Evolutionary conservation across 805 yeast genomes (phyloP).

Genomic region (Candida vartiovaarae): DNA sequence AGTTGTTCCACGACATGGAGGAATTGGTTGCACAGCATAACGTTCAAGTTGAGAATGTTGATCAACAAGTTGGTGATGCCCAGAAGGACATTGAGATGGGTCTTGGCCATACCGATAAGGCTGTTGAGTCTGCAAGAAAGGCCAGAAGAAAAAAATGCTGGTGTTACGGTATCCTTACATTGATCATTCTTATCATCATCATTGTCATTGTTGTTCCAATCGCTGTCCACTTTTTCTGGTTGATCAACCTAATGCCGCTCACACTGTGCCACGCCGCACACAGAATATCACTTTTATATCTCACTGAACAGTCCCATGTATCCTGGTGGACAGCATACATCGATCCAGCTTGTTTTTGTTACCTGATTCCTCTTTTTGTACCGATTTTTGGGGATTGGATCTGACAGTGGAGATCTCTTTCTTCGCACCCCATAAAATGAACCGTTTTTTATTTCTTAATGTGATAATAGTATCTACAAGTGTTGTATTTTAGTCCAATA

Average conservation of each 20-base stretch:
- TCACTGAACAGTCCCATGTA: too few relatives aligned
- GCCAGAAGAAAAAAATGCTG: conserved; percentile 90
- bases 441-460: background rate
- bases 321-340: too few relatives aligned
- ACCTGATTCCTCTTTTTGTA: too few relatives aligned
- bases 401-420: background rate
- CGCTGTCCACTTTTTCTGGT: conserved; percentile 9
- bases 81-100: conserved; percentile 91
- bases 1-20: conserved; percentile 94
- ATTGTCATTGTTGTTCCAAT: conserved; percentile 53
- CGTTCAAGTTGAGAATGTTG: conserved; percentile 74
- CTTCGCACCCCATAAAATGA: background rate
- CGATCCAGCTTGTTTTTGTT: too few relatives aligned
- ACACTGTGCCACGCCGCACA: too few relatives aligned
- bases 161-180: conserved; percentile 59
- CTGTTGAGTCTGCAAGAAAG: conserved; percentile 79
- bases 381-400: too few relatives aligned
- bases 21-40: conserved; percentile 94
- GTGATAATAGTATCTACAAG: background rate
- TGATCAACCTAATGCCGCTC: too few relatives aligned
- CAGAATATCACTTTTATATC: too few relatives aligned
- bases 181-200: conserved; percentile 57
- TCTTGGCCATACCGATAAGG: conserved; percentile 87
- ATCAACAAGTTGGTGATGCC: conserved; percentile 73
- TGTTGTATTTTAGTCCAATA: background rate